Evolutionary conservation across 768 basidiomycete species (phyloP), one percentile per base, ranked within the genome.

Genomic region (Leucosporidium creatinivorum): DNA sequence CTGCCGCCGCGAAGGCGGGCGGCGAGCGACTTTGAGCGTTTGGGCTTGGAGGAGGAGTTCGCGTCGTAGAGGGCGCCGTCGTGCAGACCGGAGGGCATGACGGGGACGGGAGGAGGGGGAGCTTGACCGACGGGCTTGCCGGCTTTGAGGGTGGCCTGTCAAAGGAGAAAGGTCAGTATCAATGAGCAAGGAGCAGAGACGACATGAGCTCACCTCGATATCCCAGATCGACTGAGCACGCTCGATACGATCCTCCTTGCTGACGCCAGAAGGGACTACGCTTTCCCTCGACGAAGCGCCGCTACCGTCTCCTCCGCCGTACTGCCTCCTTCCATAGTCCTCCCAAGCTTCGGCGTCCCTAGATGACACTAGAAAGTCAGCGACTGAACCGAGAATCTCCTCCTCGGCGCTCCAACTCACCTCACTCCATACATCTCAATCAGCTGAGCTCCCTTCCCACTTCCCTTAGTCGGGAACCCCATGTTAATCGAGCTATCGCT

Each of bases 191-290:
- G n/a, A n/a, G n/a, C n/a, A n/a, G n/a, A n/a, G n/a, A n/a, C n/a
- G n/a, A n/a, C n/a, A n/a, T 33, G 5, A 44, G 39, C 39, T 44
- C 50, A 67, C 70, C 65, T 73, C 72, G 54, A 73, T 73, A 49
- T 73, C 72, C 72, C 72, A 73, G 25, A 73, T 69, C 9, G 66
- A 67, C 58, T 69, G 68, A 25, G 72, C 61, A 1, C 68, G 56
- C 25, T 51, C 55, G 48, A 69, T 60, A 4, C 72, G 50, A 23
- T 73, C 72, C 52, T 69, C 72, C 65, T 67, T 72, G 62, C 52
- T 67, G 36, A 50, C 50, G 2, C 63, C 68, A 1, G 58, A 0
- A 6, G 63, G 72, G 17, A 65, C 48, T 19, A 69, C 47, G 31
- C 68, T 73, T 48, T 69, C 72, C 39, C 70, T 21, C 1, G 61